Evolutionary conservation across 345 rosid genomes (phyloP).

Genomic region (Populus tremula): DNA sequence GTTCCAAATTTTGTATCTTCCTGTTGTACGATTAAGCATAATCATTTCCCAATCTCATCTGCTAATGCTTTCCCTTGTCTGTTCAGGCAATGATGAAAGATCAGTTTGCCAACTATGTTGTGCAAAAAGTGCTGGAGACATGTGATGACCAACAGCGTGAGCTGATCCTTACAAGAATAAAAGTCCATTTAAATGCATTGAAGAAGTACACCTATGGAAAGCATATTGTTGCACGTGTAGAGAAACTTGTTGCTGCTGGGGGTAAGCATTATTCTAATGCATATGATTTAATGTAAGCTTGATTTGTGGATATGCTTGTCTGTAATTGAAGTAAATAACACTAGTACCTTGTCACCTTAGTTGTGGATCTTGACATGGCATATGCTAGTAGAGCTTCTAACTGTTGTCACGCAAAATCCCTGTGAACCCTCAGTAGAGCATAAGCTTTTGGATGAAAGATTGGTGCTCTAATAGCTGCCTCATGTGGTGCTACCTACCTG

Average conservation of each 20-base stretch:
- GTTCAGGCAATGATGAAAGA: conserved; percentile 86
- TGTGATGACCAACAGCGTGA: conserved; percentile 76
- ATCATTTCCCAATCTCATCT: background rate
- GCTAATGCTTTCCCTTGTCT: background rate
- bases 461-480: background rate
- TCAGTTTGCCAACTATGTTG: conserved; percentile 85
- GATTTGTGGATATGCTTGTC: background rate
- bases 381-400: background rate
- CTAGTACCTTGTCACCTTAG: background rate
- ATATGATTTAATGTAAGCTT: background rate
- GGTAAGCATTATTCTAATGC: conserved; percentile 33
- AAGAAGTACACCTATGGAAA: conserved; percentile 86
- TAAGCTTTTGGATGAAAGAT: background rate
- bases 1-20: background rate
- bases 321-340: background rate
- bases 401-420: background rate
- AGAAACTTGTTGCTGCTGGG: conserved; percentile 85
- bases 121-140: conserved; percentile 79
- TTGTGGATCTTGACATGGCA: background rate
- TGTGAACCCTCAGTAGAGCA: background rate
- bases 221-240: conserved; percentile 84
- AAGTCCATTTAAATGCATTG: conserved; percentile 70
- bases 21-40: background rate
- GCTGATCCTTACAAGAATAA: conserved; percentile 64
- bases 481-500: background rate